Conservation (phyloP, 2,329 filamentous ascomycete species). For the Verticillium albo-atrum region DNA sequence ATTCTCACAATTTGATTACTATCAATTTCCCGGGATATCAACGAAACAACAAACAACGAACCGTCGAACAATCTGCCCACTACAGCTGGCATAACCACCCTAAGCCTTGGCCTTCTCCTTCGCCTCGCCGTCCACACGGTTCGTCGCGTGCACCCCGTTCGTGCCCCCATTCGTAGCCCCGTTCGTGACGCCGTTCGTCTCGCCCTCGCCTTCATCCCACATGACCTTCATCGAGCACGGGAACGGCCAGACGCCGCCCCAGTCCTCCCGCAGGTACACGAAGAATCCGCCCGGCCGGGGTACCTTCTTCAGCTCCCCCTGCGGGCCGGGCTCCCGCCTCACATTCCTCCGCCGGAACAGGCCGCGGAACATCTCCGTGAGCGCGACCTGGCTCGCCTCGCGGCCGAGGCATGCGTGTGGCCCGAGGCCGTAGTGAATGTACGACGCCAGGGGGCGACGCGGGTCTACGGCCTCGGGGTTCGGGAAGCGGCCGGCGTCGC, state of each 20-base stretch:
- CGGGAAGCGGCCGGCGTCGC: slow-evolving; percentile 56
- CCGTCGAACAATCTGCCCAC: neutral
- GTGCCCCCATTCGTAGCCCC: neutral
- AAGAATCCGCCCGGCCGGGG: slow-evolving; percentile 48
- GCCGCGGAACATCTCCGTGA: slow-evolving; percentile 65
- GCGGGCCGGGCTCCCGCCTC: slow-evolving; percentile 54
- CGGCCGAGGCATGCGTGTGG: slow-evolving; percentile 59
- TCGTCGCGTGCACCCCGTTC: neutral
- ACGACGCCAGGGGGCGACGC: slow-evolving; percentile 56
- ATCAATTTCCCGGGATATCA: neutral
- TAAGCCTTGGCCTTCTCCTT: neutral
- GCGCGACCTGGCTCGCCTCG: slow-evolving; percentile 54
- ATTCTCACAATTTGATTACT: neutral
- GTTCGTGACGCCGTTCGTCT: neutral
- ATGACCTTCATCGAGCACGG: slow-evolving; percentile 49
- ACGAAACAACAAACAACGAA: neutral
- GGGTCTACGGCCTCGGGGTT: slow-evolving; percentile 57
- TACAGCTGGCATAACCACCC: neutral
- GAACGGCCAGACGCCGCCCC: slow-evolving; percentile 44
- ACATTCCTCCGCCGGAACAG: slow-evolving; percentile 59
- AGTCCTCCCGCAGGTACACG: slow-evolving; percentile 63
- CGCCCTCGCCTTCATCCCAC: slow-evolving; percentile 35
- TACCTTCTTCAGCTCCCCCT: slow-evolving; percentile 66
- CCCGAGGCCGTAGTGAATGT: slow-evolving; percentile 61
- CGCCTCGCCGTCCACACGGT: neutral